These are phyloP conservation scores for Phytopythium chamaehyphon DNA, from an alignment of 352 stramenopile species.

Conservation along the genomic window DNA sequence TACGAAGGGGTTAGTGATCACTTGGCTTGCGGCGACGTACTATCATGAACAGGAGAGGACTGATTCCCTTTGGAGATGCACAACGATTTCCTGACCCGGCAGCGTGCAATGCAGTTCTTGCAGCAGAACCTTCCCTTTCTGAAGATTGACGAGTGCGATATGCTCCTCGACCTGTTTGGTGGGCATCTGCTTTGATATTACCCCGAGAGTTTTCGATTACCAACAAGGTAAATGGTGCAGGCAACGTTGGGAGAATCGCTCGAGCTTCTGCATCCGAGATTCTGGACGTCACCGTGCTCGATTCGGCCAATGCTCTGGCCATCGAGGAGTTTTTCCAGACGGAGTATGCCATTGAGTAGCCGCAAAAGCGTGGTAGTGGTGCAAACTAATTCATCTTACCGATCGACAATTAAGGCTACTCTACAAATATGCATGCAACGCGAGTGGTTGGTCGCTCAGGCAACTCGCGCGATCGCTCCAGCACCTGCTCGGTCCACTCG, in stretches of 20 bases:
- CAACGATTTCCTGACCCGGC: conserved; percentile 35
- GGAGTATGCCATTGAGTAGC: conserved; percentile 61
- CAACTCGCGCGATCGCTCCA: not conserved
- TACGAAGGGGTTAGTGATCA: conserved; percentile 28
- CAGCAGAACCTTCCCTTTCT: conserved; percentile 57
- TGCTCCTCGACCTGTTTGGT: conserved; percentile 79
- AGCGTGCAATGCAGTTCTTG: conserved; percentile 40
- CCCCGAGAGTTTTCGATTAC: too few species aligned
- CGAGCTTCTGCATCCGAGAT: conserved; percentile 46
- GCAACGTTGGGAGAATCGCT: conserved; percentile 42
- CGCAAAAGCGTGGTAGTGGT: not conserved
- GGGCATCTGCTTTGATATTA: not conserved
- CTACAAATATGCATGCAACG: not conserved
- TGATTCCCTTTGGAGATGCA: conserved; percentile 27
- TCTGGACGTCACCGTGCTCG: conserved; percentile 61
- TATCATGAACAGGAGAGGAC: not conserved
- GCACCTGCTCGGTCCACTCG: not conserved
- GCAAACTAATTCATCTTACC: too few species aligned
- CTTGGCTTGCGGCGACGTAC: not conserved
- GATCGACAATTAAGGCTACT: not conserved
- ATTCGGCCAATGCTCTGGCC: conserved; percentile 42
- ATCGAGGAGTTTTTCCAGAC: conserved; percentile 72
- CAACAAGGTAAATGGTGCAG: conserved; percentile 18
- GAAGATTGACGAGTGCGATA: conserved; percentile 59
- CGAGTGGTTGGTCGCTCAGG: too few species aligned